Base-by-base conservation (phyloP, 345 rosid genomes). In the Lumnitzera racemosa region DNA sequence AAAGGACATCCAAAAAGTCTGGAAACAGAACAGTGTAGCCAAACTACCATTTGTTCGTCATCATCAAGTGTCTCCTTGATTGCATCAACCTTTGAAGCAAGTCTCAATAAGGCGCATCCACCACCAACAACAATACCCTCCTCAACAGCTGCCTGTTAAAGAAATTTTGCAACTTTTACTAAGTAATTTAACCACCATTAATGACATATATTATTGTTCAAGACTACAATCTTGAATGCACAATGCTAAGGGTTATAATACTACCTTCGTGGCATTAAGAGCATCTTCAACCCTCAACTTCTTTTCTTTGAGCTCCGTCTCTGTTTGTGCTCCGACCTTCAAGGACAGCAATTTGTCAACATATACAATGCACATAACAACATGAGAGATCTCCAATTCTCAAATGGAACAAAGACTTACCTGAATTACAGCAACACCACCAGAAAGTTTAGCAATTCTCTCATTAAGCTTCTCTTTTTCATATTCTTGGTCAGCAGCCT, bases 211-310 rank as follows among this genome's bases (percentile, higher is more conserved):
- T 36, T 36, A 36, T 25, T 53, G 55, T 23, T 12, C 29, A 53
- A 20, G 15, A 23, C 0, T 53, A 23, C 15, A 53, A 24, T 7
- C 56, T 53, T 7, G 4, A 12, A 11, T 27, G 14, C 56, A 11
- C 5, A 2, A 15, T 7, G 15, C 20, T 11, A 49, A 16, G 29
- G 24, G 15, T 25, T 25, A 15, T 5, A 53, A 20, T 15, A 53
- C 12, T 20, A 86, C 99, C 97, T 94, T 94, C 3, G 99, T 94
- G 15, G 99, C 99, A 70, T 90, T 90, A 68, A 92, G 99, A 60
- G 96, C 99, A 74, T 92, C 99, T 76, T 92, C 99, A 52, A 92
- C 99, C 73, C 99, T 89, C 70, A 89, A 59, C 66, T 89, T 92
- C 87, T 92, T 92, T 71, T 92, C 98, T 70, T 92, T 92, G 46